These are phyloP conservation scores for Elaeagnus macrophylla DNA, from an alignment of 306 rosid genomes.

Conservation along the genomic window DNA sequence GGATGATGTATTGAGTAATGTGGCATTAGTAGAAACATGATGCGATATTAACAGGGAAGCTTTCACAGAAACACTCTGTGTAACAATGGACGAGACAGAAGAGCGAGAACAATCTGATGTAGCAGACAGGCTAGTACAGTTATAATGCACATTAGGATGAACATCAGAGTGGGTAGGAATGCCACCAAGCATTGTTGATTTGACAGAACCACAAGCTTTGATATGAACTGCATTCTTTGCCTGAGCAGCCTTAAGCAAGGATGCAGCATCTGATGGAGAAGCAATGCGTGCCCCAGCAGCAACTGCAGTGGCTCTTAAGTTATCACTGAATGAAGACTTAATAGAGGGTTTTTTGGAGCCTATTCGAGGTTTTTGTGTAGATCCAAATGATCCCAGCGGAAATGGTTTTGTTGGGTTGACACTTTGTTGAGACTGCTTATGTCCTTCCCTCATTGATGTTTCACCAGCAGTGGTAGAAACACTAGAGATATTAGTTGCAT, in stretches of 20 bases:
- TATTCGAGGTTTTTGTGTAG: slow-evolving; percentile 29
- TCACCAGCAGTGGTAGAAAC: slow-evolving; percentile 26
- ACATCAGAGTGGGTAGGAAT: slow-evolving; percentile 28
- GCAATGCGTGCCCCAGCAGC: slow-evolving; percentile 61
- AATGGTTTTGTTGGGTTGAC: slow-evolving; percentile 10
- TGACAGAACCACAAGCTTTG: slow-evolving; percentile 26
- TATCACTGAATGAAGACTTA: slow-evolving; percentile 28
- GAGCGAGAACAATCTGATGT: slow-evolving; percentile 12
- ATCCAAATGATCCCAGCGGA: slow-evolving; percentile 27
- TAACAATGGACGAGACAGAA: slow-evolving; percentile 12
- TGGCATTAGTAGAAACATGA: slow-evolving; percentile 14
- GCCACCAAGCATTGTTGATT: slow-evolving; percentile 24
- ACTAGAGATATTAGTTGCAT: slow-evolving; percentile 24
- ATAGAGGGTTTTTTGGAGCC: slow-evolving; percentile 30
- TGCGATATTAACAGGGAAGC: slow-evolving; percentile 14
- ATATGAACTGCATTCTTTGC: slow-evolving; percentile 34
- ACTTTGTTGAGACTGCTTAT: slow-evolving; percentile 36
- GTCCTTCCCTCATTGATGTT: slow-evolving; percentile 22
- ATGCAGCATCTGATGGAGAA: slow-evolving; percentile 41
- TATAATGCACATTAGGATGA: slow-evolving; percentile 23
- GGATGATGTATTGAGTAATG: slow-evolving; percentile 16
- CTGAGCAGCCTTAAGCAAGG: slow-evolving; percentile 44
- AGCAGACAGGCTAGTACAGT: slow-evolving; percentile 18
- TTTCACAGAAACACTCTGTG: slow-evolving; percentile 18
- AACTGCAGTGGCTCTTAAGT: slow-evolving; percentile 44